phyloP scores from a whole-genome alignment of 1,139 yeast genomes.

The Kodamaea ohmeri region DNA sequence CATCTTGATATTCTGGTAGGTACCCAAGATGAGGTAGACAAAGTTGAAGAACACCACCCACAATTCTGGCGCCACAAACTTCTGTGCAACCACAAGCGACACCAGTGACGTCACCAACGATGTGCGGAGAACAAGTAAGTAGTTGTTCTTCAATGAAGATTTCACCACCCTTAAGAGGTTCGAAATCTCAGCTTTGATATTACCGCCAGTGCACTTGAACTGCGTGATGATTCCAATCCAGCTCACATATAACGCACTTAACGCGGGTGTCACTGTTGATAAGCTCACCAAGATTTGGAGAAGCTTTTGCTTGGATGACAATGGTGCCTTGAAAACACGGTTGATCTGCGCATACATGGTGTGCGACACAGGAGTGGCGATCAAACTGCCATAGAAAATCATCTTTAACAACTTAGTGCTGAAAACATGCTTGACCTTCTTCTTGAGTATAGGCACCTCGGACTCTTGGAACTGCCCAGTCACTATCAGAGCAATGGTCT shows the following conservation, averaged over 20 bases:
- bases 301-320: constrained; percentile 38
- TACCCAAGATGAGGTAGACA: constrained; percentile 72
- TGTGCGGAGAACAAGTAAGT: constrained; percentile 56
- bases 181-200: constrained; percentile 20
- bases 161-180: constrained; percentile 22
- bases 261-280: constrained; percentile 61
- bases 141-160: constrained; percentile 48
- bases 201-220: constrained; percentile 17
- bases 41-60: constrained; percentile 85
- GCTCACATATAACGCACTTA: constrained; percentile 54
- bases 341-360: constrained; percentile 50
- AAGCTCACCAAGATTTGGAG: constrained; percentile 61
- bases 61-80: constrained; percentile 63
- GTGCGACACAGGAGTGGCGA: constrained; percentile 77
- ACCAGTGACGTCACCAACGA: constrained; percentile 65
- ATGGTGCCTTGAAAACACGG: constrained; percentile 40
- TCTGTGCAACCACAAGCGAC: constrained; percentile 70
- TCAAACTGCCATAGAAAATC: constrained; percentile 68
- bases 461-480: constrained; percentile 42
- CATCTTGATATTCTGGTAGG: constrained; percentile 69
- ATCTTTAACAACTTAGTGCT: constrained; percentile 55
- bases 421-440: constrained; percentile 33
- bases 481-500: constrained; percentile 52
- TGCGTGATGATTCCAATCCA: constrained; percentile 51
- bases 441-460: constrained; percentile 18